Base-by-base conservation (phyloP, 768 basidiomycete genomes). In the Naematelia encephala region DNA sequence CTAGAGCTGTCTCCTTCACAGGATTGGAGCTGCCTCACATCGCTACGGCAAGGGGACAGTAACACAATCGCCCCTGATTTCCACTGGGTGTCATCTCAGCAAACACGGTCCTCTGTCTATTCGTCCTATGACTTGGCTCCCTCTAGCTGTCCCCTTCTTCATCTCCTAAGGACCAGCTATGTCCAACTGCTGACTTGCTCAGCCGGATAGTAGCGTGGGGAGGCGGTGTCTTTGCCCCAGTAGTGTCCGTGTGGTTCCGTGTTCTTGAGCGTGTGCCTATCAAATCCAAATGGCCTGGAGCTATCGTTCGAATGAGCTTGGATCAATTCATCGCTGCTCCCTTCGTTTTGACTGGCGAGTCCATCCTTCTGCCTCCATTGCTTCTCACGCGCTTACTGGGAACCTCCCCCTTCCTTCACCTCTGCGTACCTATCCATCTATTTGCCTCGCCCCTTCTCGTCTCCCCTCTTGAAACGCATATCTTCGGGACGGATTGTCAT, bases 241-340 rank as follows among this genome's bases (percentile, higher is more conserved):
- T 82, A 13, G 81, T 92, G 73, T 89, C 89, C 1, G 87, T 84
- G 60, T 93, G 91, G 90, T 90, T 88, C 67, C 80, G 82, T 52
- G 78, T 86, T 59, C 81, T 92, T 55, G 85, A 88, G 67, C 78
- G 85, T 5, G 81, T 91, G 62, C 84, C 85, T 62, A 88, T 91
- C 71, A 57, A 62, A 44, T 47, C 29, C 28, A 71, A 67, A 59
- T 66, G 62, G 60, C 63, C 63, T 25, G 66, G 61, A 19, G 64
- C 69, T 0, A 57, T 67, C 19, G 64, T 63, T 44, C 50, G 70
- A 87, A 88, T 90, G 4, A 88, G 83, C 77, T 80, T 92, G 25
- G 91, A 93, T 74, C 91, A 94, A 78, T 82, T 84, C 4, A 67
- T 89, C 12, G 79, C 90, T 48, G 87, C 89, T 1, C 91, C 91